Conservation (phyloP, 768 basidiomycete genomes). For the Punctularia strigosozonata region DNA sequence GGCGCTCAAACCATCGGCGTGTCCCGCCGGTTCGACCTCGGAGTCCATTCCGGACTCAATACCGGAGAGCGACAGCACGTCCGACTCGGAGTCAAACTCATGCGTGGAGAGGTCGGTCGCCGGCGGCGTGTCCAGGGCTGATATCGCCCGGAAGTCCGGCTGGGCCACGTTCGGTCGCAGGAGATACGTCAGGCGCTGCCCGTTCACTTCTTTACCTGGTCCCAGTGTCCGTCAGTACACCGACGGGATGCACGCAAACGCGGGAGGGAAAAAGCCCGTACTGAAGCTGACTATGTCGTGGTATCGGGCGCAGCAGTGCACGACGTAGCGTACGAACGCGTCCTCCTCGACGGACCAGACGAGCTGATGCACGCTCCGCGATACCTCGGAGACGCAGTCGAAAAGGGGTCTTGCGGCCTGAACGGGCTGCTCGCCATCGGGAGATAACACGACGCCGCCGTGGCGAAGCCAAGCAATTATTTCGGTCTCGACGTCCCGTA, state of each 20-base stretch:
- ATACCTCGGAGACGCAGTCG: conserved; percentile 50
- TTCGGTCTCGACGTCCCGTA: conserved; percentile 55
- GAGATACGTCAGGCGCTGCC: conserved; percentile 62
- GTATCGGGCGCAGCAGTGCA: conserved; percentile 75
- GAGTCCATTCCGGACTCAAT: conserved; percentile 36
- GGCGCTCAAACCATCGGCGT: not conserved
- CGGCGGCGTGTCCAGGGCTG: conserved; percentile 57
- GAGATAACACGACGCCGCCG: conserved; percentile 44
- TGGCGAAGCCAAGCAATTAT: conserved; percentile 48
- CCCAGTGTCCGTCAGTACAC: not conserved
- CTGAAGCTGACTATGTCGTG: conserved; percentile 76
- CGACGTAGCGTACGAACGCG: conserved; percentile 66
- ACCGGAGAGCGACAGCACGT: conserved; percentile 38
- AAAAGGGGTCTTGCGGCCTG: too few relatives aligned
- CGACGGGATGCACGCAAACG: not conserved
- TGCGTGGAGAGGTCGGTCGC: conserved; percentile 52
- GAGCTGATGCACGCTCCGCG: conserved; percentile 51
- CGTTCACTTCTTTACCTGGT: conserved; percentile 42
- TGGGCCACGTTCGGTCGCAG: conserved; percentile 65
- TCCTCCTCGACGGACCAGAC: conserved; percentile 67
- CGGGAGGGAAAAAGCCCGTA: conserved; percentile 24
- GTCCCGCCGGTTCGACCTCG: conserved; percentile 18
- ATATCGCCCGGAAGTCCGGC: conserved; percentile 34
- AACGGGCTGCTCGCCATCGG: too few relatives aligned
- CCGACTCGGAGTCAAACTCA: conserved; percentile 34